Percentiles rank a stretch among this genome's conserved stretches.
phyloP scores from a whole-genome alignment of 2,329 filamentous ascomycete species.

The Rutstroemia sydowiana region DNA sequence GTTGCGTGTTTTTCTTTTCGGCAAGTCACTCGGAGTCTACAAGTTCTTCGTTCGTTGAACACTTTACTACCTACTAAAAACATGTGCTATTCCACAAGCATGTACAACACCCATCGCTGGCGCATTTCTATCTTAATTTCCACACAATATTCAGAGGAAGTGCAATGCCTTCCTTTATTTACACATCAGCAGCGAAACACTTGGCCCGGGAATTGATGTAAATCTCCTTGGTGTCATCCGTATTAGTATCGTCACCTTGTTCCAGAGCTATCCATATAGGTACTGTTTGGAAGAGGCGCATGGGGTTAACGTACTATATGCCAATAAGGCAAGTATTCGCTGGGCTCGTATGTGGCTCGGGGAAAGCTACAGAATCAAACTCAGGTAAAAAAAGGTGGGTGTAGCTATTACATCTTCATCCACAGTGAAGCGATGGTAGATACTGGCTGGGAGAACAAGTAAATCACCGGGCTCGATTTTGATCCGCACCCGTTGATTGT shows the following conservation, averaged over 20 bases:
- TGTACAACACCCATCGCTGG: too few species aligned
- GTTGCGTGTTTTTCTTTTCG: too few species aligned
- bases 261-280: neutral
- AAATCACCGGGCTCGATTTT: neutral
- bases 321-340: too few species aligned
- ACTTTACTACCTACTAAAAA: too few species aligned
- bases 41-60: too few species aligned
- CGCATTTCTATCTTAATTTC: too few species aligned
- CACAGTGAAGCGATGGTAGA: neutral
- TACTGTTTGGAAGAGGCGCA: neutral
- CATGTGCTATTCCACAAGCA: too few species aligned
- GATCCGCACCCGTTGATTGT: neutral
- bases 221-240: neutral
- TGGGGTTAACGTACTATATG: neutral
- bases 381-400: neutral
- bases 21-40: too few species aligned
- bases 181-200: neutral
- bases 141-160: too few species aligned
- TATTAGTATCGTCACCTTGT: neutral
- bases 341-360: neutral
- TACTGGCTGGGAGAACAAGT: neutral
- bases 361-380: neutral
- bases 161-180: neutral
- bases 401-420: neutral
- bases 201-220: neutral